Evolutionary conservation across 1,139 yeast genomes (phyloP).

Genomic region (Protomyces gravidus): DNA sequence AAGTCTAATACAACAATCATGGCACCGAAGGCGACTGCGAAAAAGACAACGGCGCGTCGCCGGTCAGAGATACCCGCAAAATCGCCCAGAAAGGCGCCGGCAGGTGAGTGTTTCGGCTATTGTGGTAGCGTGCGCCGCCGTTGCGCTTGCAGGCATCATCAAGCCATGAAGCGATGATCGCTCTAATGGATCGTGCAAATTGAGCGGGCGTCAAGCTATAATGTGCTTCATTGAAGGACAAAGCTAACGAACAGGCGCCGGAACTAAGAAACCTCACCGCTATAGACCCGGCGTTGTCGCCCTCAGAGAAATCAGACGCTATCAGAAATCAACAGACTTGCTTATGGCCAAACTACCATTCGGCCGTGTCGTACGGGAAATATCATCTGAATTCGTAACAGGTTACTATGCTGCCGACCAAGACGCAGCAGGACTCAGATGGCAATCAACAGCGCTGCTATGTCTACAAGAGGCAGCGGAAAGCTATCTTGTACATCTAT

Average conservation of each 20-base stretch:
- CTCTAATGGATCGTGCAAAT: too few species aligned
- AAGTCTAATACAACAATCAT: too few species aligned
- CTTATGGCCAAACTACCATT: conserved; percentile 79
- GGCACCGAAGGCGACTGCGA: conserved; percentile 18
- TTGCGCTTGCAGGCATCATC: too few species aligned
- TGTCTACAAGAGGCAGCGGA: conserved; percentile 80
- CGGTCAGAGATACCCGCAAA: conserved; percentile 8
- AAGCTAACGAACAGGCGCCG: too few species aligned
- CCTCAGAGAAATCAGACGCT: conserved; percentile 69
- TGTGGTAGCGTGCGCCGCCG: too few species aligned
- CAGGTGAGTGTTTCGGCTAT: background rate
- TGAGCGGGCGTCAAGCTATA: too few species aligned
- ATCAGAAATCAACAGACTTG: conserved; percentile 73
- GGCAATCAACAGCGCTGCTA: conserved; percentile 85
- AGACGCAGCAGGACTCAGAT: conserved; percentile 53
- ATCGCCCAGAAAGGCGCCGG: conserved; percentile 21
- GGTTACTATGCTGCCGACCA: conserved; percentile 40
- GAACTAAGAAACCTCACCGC: conserved; percentile 37
- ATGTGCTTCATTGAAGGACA: too few species aligned
- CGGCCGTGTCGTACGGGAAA: conserved; percentile 78
- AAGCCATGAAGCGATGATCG: too few species aligned
- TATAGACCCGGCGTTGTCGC: conserved; percentile 74
- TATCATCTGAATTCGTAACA: conserved; percentile 73
- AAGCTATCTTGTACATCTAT: conserved; percentile 74
- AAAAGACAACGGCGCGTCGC: conserved; percentile 25